These are phyloP conservation scores for Boletus tomentosulus DNA, from an alignment of 768 basidiomycete species.

Conservation along the genomic window DNA sequence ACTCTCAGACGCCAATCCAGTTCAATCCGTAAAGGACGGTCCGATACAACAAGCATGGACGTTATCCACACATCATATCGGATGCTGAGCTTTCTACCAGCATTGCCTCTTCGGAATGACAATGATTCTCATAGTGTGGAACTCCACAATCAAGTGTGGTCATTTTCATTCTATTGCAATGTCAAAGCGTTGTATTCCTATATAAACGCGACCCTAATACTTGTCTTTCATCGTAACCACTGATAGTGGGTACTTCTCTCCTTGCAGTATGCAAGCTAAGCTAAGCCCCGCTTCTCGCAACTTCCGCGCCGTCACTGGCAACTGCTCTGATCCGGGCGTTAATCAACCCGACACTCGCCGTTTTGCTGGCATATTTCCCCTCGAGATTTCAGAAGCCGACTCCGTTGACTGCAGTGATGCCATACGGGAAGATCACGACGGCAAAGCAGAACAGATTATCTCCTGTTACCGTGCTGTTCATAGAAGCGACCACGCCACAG, in stretches of 20 bases:
- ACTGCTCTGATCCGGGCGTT: background rate
- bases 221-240: background rate
- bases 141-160: slow-evolving; percentile 19
- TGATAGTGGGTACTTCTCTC: background rate
- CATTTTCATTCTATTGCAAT: slow-evolving; percentile 9
- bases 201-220: slow-evolving; percentile 13
- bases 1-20: too few species aligned
- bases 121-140: slow-evolving; percentile 13
- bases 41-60: too few species aligned
- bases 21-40: too few species aligned
- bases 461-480: slow-evolving; percentile 18
- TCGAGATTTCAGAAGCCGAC: slow-evolving; percentile 3
- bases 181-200: slow-evolving; percentile 22
- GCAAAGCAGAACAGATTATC: too few species aligned
- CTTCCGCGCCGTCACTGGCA: background rate
- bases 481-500: background rate
- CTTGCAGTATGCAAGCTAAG: slow-evolving; percentile 8
- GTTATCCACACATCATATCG: too few species aligned
- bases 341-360: slow-evolving; percentile 23
- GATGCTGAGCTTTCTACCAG: slow-evolving; percentile 2
- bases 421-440: slow-evolving; percentile 12
- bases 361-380: slow-evolving; percentile 22
- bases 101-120: slow-evolving; percentile 15
- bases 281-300: slow-evolving; percentile 5
- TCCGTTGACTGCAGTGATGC: slow-evolving; percentile 7